Evolutionary conservation across 495 filamentous ascomycete species (phyloP), one percentile per base, ranked within the genome.

Genomic region (Bacidia gigantensis): DNA sequence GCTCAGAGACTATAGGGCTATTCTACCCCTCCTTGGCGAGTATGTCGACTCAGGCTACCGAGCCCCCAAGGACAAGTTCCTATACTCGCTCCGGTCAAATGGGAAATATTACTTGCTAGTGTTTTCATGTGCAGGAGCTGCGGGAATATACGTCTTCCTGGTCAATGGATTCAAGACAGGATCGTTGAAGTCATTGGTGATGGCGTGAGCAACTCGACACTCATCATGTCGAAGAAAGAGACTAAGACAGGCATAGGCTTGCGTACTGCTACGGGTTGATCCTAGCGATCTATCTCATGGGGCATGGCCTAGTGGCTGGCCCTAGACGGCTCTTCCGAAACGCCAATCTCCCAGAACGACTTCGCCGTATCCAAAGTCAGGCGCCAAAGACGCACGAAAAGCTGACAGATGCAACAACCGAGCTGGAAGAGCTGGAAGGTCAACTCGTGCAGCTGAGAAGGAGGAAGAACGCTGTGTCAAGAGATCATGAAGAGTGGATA

Each of bases 201-300:
- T 98, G 81, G 92, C 92, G 21, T 61, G 51, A 45, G 56, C 17
- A 2, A 17, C 24, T 14, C 38, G 12, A 1, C 24, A 20, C 21
- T 20, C 12, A 21, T 48, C n/a, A 22, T 38, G 0, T 5, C 11
- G 20, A 41, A 11, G 3, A 7, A 9, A 26, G 22, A 11, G 18
- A 44, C 55, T 21, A 57, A 26, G 14, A 26, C 39, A 21, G 1
- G 20, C 11, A 18, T 38, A 61, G 59, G 18, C 70, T 96, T 50
- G 89, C 88, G 26, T 96, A 98, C 66, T 83, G 86, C 57, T 97
- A 89, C 84, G 87, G 88, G 55, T 72, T 98, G 58, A 69, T 87
- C 2, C 71, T 96, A 51, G 92, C 88, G 14, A 95, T 97, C 52
- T 95, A 90, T 61, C 74, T 98, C 20, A 96, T 98, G 92, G 92